Evolutionary conservation across 2,329 filamentous ascomycete genomes (phyloP).

Genomic region (Monosporascus sp.): DNA sequence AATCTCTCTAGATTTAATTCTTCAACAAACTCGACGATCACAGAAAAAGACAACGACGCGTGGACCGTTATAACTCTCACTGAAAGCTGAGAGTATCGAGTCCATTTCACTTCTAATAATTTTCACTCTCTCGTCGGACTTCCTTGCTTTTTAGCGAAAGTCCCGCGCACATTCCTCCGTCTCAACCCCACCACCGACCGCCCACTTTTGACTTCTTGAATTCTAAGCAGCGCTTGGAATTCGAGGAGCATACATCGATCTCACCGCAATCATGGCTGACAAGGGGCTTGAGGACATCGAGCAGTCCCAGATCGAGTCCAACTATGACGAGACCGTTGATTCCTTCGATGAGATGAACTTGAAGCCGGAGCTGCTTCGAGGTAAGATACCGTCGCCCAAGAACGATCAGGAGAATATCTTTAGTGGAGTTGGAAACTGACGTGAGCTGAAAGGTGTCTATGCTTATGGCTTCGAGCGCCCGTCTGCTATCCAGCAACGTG

Average conservation of each 20-base stretch:
- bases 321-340: constrained; percentile 99
- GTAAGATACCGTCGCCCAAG: constrained; percentile 40
- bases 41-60: constrained; percentile 6
- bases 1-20: constrained; percentile 6
- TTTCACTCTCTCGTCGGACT: constrained; percentile 18
- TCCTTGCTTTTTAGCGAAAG: constrained; percentile 19
- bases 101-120: constrained; percentile 18
- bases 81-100: constrained; percentile 18
- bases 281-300: constrained; percentile 88
- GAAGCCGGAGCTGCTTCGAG: constrained; percentile 94
- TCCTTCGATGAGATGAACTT: constrained; percentile 98
- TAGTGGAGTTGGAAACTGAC: neutral
- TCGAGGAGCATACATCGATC: constrained; percentile 50
- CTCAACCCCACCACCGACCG: constrained; percentile 34
- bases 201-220: constrained; percentile 45
- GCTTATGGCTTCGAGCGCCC: constrained; percentile 99
- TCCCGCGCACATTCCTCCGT: constrained; percentile 18
- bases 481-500: constrained; percentile 99
- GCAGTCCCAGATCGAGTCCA: constrained; percentile 93
- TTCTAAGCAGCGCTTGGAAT: constrained; percentile 78
- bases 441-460: constrained; percentile 68
- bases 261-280: constrained; percentile 93
- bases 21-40: constrained; percentile 10
- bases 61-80: constrained; percentile 20
- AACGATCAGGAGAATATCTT: neutral